Conservation (phyloP, 441 rosid genomes). For the Populus tomentosa region DNA sequence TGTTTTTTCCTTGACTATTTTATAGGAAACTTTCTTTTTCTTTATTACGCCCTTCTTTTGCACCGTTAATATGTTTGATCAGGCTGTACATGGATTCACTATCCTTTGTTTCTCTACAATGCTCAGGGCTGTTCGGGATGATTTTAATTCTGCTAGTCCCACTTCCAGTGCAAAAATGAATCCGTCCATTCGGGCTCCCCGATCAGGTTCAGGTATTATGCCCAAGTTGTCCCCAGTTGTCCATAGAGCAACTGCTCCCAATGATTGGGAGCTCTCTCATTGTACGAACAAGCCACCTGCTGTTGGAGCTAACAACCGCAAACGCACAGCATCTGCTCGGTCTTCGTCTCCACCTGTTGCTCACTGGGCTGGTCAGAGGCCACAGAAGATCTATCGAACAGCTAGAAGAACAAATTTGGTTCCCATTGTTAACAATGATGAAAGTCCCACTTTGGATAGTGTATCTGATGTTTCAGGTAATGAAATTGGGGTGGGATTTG, state of each 20-base stretch:
- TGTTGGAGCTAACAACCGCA: slow-evolving; percentile 69
- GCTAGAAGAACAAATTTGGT: slow-evolving; percentile 88
- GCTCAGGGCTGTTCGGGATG: slow-evolving; percentile 72
- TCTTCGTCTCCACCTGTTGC: slow-evolving; percentile 94
- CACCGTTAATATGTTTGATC: slow-evolving; percentile 4
- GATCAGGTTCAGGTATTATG: slow-evolving; percentile 64
- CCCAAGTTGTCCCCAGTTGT: slow-evolving; percentile 74
- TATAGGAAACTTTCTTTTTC: neutral
- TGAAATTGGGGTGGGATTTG: slow-evolving; percentile 67
- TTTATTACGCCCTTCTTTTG: slow-evolving; percentile 3
- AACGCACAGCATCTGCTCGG: slow-evolving; percentile 63
- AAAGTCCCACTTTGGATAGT: slow-evolving; percentile 62
- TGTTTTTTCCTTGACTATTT: neutral
- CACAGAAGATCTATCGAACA: slow-evolving; percentile 81
- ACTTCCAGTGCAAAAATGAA: slow-evolving; percentile 65
- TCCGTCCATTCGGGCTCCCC: slow-evolving; percentile 70
- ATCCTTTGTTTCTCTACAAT: slow-evolving; percentile 18
- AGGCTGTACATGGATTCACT: slow-evolving; percentile 6
- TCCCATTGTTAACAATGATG: slow-evolving; percentile 77
- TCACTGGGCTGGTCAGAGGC: slow-evolving; percentile 92
- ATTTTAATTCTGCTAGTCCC: slow-evolving; percentile 83
- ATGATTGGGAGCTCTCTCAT: slow-evolving; percentile 86
- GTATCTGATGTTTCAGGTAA: slow-evolving; percentile 67
- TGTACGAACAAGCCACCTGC: slow-evolving; percentile 79
- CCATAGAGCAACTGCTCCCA: slow-evolving; percentile 65